Conservation (phyloP, 2,329 filamentous ascomycete species). For the Alternaria sp. region DNA sequence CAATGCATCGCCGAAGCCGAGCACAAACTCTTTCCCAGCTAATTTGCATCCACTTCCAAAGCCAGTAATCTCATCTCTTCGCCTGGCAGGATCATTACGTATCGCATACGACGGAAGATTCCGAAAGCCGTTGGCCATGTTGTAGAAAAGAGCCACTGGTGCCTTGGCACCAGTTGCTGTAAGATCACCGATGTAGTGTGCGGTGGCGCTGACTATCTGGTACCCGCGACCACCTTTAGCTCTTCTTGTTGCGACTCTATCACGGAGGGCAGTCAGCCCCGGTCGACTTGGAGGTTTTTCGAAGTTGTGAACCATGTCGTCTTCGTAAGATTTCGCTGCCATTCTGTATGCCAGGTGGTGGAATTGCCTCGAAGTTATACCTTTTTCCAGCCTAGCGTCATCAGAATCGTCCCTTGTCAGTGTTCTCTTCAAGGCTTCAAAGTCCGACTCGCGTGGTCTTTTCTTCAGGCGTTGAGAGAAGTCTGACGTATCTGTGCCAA, state of each 20-base stretch:
- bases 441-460: neutral
- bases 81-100: constrained; percentile 23
- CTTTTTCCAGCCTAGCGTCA: neutral
- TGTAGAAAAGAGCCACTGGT: constrained; percentile 32
- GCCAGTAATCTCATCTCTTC: constrained; percentile 61
- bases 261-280: constrained; percentile 7
- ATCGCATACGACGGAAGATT: constrained; percentile 29
- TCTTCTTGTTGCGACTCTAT: constrained; percentile 12
- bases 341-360: constrained; percentile 26
- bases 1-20: constrained; percentile 79
- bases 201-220: constrained; percentile 26
- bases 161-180: constrained; percentile 20
- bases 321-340: constrained; percentile 26
- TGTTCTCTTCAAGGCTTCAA: neutral
- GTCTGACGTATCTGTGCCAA: constrained; percentile 23
- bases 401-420: neutral
- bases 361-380: constrained; percentile 11
- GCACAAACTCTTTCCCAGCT: constrained; percentile 74
- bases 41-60: constrained; percentile 76
- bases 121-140: constrained; percentile 30
- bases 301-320: constrained; percentile 18
- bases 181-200: constrained; percentile 24
- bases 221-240: constrained; percentile 21
- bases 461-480: constrained; percentile 23
- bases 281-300: neutral